These are phyloP conservation scores for Scenedesmus sp. DNA, from an alignment of 163 green algal species.

Conservation along the genomic window DNA sequence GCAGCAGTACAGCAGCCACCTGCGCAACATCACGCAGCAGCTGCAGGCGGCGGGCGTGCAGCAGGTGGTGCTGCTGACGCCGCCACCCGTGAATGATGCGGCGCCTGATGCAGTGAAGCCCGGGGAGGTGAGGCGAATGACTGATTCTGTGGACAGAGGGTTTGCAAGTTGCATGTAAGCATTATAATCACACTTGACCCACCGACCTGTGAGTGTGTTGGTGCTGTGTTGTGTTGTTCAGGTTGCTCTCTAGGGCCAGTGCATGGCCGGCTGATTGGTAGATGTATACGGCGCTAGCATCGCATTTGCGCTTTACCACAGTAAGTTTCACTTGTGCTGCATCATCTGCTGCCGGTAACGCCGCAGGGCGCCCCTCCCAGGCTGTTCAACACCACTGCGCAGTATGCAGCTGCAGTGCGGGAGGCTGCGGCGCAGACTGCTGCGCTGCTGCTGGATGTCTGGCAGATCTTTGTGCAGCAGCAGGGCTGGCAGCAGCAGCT, in stretches of 20 bases:
- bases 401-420: conserved; percentile 64
- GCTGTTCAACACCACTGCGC: conserved; percentile 51
- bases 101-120: conserved; percentile 53
- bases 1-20: conserved; percentile 76
- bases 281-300: not conserved
- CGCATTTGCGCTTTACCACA: not conserved
- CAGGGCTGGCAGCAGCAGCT: conserved; percentile 59
- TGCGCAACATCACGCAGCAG: conserved; percentile 70
- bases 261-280: too few species aligned
- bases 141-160: too few species aligned
- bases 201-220: too few species aligned
- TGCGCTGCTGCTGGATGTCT: conserved; percentile 70
- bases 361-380: conserved; percentile 52
- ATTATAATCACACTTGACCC: too few species aligned
- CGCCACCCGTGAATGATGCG: conserved; percentile 77
- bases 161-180: not conserved
- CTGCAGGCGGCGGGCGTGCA: conserved; percentile 41
- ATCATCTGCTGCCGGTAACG: too few species aligned
- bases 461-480: conserved; percentile 57
- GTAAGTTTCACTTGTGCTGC: not conserved
- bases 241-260: too few species aligned
- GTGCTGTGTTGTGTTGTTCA: too few species aligned
- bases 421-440: conserved; percentile 28
- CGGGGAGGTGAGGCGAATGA: conserved; percentile 2
- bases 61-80: conserved; percentile 83